Evolutionary conservation across 192 early-diverging fungal genomes (phyloP).

Genomic region (Coemansia sp.): DNA sequence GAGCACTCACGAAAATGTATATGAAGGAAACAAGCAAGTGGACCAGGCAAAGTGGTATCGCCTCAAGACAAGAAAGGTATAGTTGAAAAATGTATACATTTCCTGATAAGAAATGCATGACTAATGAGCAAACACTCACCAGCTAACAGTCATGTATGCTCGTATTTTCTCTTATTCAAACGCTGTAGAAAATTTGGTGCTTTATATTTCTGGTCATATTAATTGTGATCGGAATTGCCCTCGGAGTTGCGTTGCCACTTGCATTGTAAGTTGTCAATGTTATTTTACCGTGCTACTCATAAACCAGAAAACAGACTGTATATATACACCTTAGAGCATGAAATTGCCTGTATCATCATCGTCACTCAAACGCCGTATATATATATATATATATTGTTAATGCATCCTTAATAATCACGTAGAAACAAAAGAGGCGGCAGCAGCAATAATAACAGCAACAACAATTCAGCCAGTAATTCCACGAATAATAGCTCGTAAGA

Average conservation of each 20-base stretch:
- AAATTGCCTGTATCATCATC: no score
- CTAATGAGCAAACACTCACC: no score
- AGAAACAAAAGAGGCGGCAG: constrained; percentile 13
- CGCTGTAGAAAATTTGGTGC: constrained; percentile 51
- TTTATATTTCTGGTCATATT: constrained; percentile 30
- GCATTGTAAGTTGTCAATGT: constrained; percentile 43
- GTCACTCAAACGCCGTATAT: no score
- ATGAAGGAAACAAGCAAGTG: constrained; percentile 20
- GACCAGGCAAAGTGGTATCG: constrained; percentile 38
- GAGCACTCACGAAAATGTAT: constrained; percentile 30
- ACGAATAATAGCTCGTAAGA: neutral
- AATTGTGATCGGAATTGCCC: constrained; percentile 37
- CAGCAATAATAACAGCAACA: neutral
- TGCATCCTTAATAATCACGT: no score
- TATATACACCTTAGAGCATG: no score
- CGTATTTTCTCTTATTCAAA: neutral
- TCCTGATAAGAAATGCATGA: no score
- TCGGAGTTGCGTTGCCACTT: constrained; percentile 34
- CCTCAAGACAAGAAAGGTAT: constrained; percentile 47
- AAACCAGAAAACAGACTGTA: no score
- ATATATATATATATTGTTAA: no score
- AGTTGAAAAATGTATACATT: neutral
- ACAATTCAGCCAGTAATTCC: no score
- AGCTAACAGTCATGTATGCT: neutral
- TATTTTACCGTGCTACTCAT: no score